phyloP scores from a whole-genome alignment of 257 asterid genomes.

The Phtheirospermum japonicum region DNA sequence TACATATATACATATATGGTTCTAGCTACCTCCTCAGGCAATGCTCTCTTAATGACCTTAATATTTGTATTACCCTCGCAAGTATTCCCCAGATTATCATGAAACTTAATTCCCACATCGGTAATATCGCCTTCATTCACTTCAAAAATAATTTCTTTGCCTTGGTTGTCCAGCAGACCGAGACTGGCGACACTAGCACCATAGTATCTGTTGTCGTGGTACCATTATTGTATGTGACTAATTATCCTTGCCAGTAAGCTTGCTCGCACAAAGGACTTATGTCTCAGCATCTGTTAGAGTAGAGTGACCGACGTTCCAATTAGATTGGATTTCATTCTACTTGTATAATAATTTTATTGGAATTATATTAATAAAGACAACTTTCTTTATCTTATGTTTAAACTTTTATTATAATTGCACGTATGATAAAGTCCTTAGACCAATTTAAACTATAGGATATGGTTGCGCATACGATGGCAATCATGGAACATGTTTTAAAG shows the following conservation, averaged over 20 bases:
- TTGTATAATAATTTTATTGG: too few species aligned
- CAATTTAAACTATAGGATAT: too few species aligned
- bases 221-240: conserved; percentile 72
- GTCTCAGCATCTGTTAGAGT: too few species aligned
- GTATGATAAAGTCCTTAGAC: too few species aligned
- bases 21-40: conserved; percentile 80
- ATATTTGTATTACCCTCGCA: conserved; percentile 61
- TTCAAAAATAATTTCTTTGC: conserved; percentile 50
- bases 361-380: too few species aligned
- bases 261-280: conserved; percentile 47
- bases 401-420: too few species aligned
- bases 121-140: conserved; percentile 62
- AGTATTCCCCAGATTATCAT: conserved; percentile 71
- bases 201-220: conserved; percentile 58
- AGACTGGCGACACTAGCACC: conserved; percentile 67
- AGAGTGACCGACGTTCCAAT: too few species aligned
- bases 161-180: conserved; percentile 19
- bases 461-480: too few species aligned
- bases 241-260: conserved; percentile 62
- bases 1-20: too few species aligned
- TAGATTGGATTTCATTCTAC: too few species aligned
- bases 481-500: too few species aligned
- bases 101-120: conserved; percentile 59
- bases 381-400: too few species aligned
- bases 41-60: conserved; percentile 43